Conservation (phyloP, 164 flowering plant species). For the Vitis cinerea region DNA sequence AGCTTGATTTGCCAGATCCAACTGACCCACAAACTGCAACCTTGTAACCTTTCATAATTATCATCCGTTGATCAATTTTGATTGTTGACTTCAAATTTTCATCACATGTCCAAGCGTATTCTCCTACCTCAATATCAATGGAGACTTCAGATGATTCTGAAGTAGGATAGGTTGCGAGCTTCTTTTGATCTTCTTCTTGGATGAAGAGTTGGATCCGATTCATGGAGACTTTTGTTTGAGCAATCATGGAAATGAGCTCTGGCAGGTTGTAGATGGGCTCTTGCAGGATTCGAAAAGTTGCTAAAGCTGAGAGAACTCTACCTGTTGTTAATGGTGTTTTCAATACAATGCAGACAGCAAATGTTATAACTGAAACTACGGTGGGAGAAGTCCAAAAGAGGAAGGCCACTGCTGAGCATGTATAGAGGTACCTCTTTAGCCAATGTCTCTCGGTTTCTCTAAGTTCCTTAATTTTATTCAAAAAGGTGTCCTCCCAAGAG, state of each 20-base stretch:
- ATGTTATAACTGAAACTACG: slow-evolving; percentile 67
- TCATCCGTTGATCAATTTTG: slow-evolving; percentile 42
- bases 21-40: slow-evolving; percentile 85
- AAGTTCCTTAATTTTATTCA: slow-evolving; percentile 52
- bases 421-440: slow-evolving; percentile 68
- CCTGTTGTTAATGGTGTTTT: slow-evolving; percentile 67
- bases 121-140: slow-evolving; percentile 55
- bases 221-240: slow-evolving; percentile 80
- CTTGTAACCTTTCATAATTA: slow-evolving; percentile 53
- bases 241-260: slow-evolving; percentile 74
- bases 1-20: slow-evolving; percentile 86
- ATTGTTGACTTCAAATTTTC: slow-evolving; percentile 34
- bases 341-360: slow-evolving; percentile 60
- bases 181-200: slow-evolving; percentile 46
- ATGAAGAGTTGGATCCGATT: slow-evolving; percentile 57
- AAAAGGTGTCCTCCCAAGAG: slow-evolving; percentile 71
- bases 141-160: slow-evolving; percentile 30
- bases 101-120: slow-evolving; percentile 55
- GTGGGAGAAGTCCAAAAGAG: slow-evolving; percentile 95
- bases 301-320: slow-evolving; percentile 72
- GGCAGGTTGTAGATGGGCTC: slow-evolving; percentile 90
- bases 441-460: slow-evolving; percentile 60
- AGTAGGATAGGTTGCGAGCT: slow-evolving; percentile 7
- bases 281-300: slow-evolving; percentile 79
- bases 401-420: slow-evolving; percentile 66